Conservation (phyloP, 2,329 filamentous ascomycete genomes). For the Aureobasidium subglaciale region DNA sequence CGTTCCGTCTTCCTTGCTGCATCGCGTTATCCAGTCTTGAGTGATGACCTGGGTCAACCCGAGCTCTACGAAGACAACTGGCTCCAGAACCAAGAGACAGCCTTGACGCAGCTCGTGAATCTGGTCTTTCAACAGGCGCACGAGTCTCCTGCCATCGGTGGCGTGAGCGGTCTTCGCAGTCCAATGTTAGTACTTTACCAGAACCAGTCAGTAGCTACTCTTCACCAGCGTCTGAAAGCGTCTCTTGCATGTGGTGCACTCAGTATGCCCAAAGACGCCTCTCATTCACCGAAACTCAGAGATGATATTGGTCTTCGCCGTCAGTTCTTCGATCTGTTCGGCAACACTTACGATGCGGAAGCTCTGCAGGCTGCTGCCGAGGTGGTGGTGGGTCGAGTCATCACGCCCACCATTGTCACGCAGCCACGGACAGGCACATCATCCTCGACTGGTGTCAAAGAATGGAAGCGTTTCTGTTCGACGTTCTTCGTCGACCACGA, state of each 20-base stretch:
- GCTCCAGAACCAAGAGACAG: constrained; percentile 55
- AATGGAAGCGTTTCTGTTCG: constrained; percentile 42
- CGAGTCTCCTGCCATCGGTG: constrained; percentile 20
- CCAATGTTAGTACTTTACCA: constrained; percentile 50
- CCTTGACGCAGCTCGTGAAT: constrained; percentile 55
- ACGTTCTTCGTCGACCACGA: constrained; percentile 53
- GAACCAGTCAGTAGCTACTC: constrained; percentile 39
- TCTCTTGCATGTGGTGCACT: constrained; percentile 53
- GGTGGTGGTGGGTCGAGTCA: constrained; percentile 50
- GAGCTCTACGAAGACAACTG: constrained; percentile 57
- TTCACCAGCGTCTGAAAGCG: constrained; percentile 52
- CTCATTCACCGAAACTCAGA: constrained; percentile 40
- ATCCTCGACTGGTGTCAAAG: constrained; percentile 13
- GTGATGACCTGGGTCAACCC: constrained; percentile 49
- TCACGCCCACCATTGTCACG: constrained; percentile 11
- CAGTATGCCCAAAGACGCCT: constrained; percentile 47
- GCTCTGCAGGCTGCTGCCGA: constrained; percentile 49
- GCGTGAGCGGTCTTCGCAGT: constrained; percentile 32
- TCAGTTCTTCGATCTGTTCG: constrained; percentile 51
- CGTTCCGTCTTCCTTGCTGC: constrained; percentile 19
- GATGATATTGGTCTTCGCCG: constrained; percentile 53
- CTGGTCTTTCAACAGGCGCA: constrained; percentile 42
- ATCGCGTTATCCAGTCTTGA: constrained; percentile 43
- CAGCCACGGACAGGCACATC: neutral
- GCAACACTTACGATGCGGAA: constrained; percentile 49